Evolutionary conservation across 1,139 yeast species (phyloP), one percentile per base, ranked within the genome.

Genomic region (Debaryomycetaceae sp.): DNA sequence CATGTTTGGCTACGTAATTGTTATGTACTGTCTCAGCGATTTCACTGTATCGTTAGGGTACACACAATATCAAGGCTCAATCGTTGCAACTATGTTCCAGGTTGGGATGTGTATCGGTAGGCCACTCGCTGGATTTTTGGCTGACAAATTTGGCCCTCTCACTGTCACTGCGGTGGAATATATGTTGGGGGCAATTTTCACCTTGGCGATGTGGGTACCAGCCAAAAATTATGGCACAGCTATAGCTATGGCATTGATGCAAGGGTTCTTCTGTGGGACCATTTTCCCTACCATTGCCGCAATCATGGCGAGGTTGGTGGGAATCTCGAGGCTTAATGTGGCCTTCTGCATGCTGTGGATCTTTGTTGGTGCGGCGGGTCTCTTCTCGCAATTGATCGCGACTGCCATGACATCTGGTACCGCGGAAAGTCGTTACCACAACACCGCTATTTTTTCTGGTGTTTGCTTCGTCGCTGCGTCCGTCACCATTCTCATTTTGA

Each of bases 361-460:
- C 5, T 53, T 65, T 17, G 44, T 64, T 35, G 81, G 77, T 9
- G 35, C 51, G 2, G 53, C 71, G 13, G 76, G 75, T 1, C 47
- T 72, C 25, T 66, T 58, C 1, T 65, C 78, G 1, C 80, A 81
- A 3, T 64, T 74, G 11, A 65, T 75, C 37, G 81, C 81, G 2
- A 58, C 71, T 18, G 51, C 65, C 8, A 51, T 75, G 31, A 71
- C 69, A 32, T 51, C 57, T 7, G 56, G 59, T 1, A 34, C 31
- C 4, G 62, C 59, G 0, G 51, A 48, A 0, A 46, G 55, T 1
- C 74, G 65, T 42, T 76, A 75, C 46, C 47, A 52, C 19, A 44
- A 70, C 41, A 72, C 78, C 25, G 57, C 77, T 0, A 62, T 75
- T 3, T 76, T 74, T 48, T 70, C 76, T 15, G 82, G 82, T 0